Evolutionary conservation across 2,329 filamentous ascomycete genomes (phyloP).

Genomic region (Cucurbitaria berberidis): DNA sequence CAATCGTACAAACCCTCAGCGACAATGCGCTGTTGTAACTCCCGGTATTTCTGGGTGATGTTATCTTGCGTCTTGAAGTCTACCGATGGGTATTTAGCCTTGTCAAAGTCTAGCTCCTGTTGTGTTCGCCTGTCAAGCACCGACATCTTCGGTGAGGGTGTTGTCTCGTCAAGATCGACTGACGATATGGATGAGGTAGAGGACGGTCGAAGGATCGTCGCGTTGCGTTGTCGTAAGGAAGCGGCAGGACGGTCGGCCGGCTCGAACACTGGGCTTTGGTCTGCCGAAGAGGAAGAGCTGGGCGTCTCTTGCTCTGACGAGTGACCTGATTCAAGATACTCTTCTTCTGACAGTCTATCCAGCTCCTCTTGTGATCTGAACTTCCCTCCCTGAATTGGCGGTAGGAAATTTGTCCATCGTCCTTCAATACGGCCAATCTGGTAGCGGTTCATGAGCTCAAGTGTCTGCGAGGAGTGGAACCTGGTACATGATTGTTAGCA

Average conservation of each 20-base stretch:
- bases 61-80: conserved; percentile 74
- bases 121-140: conserved; percentile 76
- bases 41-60: conserved; percentile 83
- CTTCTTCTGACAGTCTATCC: conserved; percentile 44
- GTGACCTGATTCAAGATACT: conserved; percentile 22
- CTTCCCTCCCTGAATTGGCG: conserved; percentile 87
- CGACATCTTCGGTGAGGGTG: conserved; percentile 56
- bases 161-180: conserved; percentile 51
- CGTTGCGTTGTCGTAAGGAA: conserved; percentile 46
- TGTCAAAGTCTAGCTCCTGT: conserved; percentile 76
- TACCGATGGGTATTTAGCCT: conserved; percentile 79
- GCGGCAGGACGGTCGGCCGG: conserved; percentile 51
- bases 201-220: conserved; percentile 48
- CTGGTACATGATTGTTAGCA: conserved; percentile 54
- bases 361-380: conserved; percentile 65
- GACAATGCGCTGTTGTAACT: conserved; percentile 72
- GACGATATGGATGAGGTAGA: conserved; percentile 68
- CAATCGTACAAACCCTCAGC: conserved; percentile 82
- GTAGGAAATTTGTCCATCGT: conserved; percentile 83
- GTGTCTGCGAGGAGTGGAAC: conserved; percentile 81
- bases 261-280: conserved; percentile 66
- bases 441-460: conserved; percentile 77
- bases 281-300: conserved; percentile 57
- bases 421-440: conserved; percentile 83
- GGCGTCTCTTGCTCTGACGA: conserved; percentile 33